Evolutionary conservation across 2,329 filamentous ascomycete genomes (phyloP).

Genomic region (Lasiodiplodia gonubiensis): DNA sequence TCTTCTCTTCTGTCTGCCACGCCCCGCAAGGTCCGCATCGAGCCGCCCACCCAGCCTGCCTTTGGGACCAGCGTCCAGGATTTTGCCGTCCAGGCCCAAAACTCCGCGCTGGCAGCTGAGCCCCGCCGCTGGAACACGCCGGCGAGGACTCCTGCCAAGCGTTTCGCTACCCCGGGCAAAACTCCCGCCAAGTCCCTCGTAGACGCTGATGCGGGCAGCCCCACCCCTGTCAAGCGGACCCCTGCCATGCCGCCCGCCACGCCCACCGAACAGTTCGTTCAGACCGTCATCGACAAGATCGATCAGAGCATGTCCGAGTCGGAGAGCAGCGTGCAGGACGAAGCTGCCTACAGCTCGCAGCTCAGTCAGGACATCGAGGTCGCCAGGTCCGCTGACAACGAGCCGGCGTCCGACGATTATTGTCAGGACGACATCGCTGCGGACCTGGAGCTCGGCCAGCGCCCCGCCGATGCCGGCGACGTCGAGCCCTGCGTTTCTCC

Average conservation of each 20-base stretch:
- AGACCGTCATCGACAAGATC: slow-evolving; percentile 25
- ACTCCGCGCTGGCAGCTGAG: slow-evolving; percentile 16
- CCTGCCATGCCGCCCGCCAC: slow-evolving; percentile 7
- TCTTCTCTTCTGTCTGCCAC: slow-evolving; percentile 28
- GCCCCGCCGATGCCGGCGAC: neutral
- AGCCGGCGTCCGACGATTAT: neutral
- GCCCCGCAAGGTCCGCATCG: slow-evolving; percentile 24
- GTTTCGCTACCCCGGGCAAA: slow-evolving; percentile 20
- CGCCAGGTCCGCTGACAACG: slow-evolving; percentile 10
- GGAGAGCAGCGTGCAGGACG: slow-evolving; percentile 1
- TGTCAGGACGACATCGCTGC: neutral
- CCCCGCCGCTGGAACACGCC: slow-evolving; percentile 24
- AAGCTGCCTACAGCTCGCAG: neutral
- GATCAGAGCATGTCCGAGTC: slow-evolving; percentile 24
- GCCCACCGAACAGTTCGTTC: slow-evolving; percentile 24
- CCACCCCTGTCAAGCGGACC: slow-evolving; percentile 19
- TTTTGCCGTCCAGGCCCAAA: slow-evolving; percentile 6
- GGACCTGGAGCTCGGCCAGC: neutral
- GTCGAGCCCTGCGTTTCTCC: slow-evolving; percentile 1
- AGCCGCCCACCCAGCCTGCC: slow-evolving; percentile 12
- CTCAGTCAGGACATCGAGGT: slow-evolving; percentile 2
- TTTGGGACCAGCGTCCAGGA: slow-evolving; percentile 14
- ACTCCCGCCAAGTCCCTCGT: slow-evolving; percentile 17
- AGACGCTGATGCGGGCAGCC: slow-evolving; percentile 16
- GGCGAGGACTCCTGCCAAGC: slow-evolving; percentile 17